These are phyloP conservation scores for Hyphopichia wangnamkhiaoensis DNA, from an alignment of 1,139 yeast genomes.

Conservation along the genomic window DNA sequence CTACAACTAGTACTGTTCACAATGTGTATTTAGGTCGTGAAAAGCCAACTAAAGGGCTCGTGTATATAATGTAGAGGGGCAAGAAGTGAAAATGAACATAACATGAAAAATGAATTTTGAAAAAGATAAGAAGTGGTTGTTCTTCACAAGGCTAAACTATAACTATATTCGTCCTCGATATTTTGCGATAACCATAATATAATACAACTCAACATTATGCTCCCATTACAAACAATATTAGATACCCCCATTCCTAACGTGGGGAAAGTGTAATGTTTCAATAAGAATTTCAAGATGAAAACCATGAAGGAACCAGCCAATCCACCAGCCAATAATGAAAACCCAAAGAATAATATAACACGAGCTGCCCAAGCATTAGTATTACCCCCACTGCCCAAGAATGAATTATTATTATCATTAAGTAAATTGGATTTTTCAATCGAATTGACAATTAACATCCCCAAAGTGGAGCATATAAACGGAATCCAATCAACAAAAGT, in stretches of 20 bases:
- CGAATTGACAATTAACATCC: slow-evolving; percentile 89
- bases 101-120: not conserved
- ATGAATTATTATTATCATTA: slow-evolving; percentile 49
- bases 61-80: no score
- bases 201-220: slow-evolving; percentile 85
- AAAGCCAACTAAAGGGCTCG: no score
- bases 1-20: no score
- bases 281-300: slow-evolving; percentile 76
- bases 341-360: slow-evolving; percentile 85
- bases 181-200: slow-evolving; percentile 91
- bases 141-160: slow-evolving; percentile 74
- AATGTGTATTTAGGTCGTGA: no score
- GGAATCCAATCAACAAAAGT: slow-evolving; percentile 97
- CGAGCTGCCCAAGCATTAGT: slow-evolving; percentile 92
- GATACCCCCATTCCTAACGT: slow-evolving; percentile 94
- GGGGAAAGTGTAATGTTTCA: slow-evolving; percentile 79
- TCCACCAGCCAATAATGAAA: slow-evolving; percentile 91
- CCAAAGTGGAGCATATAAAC: slow-evolving; percentile 80
- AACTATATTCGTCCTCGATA: slow-evolving; percentile 92
- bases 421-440: slow-evolving; percentile 82
- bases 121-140: no score
- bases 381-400: slow-evolving; percentile 50
- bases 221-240: slow-evolving; percentile 77
- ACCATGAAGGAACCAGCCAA: slow-evolving; percentile 90
- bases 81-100: no score